Conservation (phyloP, 2,329 filamentous ascomycete species). For the Cercospora berteroae region DNA sequence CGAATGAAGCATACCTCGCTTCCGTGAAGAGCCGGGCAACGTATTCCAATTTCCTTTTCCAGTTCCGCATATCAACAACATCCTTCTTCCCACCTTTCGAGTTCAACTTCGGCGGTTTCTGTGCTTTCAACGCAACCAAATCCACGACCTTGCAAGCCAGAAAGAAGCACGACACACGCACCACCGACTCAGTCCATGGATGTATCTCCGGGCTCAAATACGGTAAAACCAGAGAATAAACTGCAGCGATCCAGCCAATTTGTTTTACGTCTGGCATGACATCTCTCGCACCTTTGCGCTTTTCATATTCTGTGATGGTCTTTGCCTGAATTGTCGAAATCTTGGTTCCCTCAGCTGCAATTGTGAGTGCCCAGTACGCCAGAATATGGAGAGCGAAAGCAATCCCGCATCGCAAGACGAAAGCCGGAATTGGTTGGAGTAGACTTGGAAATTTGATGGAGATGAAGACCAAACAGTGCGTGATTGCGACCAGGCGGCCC, state of each 20-base stretch:
- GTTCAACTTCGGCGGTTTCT: background rate
- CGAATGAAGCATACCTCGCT: slow-evolving; percentile 13
- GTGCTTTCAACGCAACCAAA: background rate
- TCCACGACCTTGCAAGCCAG: slow-evolving; percentile 11
- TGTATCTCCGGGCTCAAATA: background rate
- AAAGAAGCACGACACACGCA: slow-evolving; percentile 9
- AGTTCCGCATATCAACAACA: background rate
- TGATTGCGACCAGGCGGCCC: background rate
- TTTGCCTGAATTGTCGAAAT: background rate
- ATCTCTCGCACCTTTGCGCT: slow-evolving; percentile 2
- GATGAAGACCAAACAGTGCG: slow-evolving; percentile 7
- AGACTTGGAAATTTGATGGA: background rate
- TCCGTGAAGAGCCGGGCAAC: background rate
- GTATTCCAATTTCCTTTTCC: slow-evolving; percentile 5
- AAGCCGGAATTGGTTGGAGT: background rate
- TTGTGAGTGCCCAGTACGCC: background rate
- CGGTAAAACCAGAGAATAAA: slow-evolving; percentile 1
- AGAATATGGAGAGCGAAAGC: background rate
- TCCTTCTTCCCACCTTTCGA: background rate
- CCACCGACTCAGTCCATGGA: background rate
- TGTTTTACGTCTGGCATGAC: slow-evolving; percentile 1
- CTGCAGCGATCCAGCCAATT: background rate
- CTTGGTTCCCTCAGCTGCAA: background rate
- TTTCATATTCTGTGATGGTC: slow-evolving; percentile 1
- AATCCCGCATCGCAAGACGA: background rate